Evolutionary conservation across 208 protist species (phyloP).

Genomic region (Crithidia expoeki): DNA sequence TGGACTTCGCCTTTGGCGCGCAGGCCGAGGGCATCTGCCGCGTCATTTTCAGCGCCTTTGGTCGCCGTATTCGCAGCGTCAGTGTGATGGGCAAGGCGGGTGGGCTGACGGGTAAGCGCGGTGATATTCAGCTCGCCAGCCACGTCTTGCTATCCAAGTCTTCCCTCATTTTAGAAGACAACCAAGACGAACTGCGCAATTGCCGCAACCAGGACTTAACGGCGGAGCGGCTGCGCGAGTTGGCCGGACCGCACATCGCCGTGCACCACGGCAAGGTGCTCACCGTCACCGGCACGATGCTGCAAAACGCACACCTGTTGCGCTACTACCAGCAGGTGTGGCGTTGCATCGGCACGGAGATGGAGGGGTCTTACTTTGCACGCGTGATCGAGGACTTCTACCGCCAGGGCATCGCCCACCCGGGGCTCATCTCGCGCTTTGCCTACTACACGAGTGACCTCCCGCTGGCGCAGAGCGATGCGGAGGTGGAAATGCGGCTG

Average conservation of each 20-base stretch:
- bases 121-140: conserved; percentile 88
- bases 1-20: conserved; percentile 91
- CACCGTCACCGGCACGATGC: conserved; percentile 85
- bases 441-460: conserved; percentile 91
- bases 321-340: conserved; percentile 86
- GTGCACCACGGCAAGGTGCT: conserved; percentile 83
- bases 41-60: conserved; percentile 84
- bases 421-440: conserved; percentile 71
- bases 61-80: conserved; percentile 79
- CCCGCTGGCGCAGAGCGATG: conserved; percentile 66
- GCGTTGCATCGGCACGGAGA: conserved; percentile 86
- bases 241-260: conserved; percentile 49
- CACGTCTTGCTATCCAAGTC: conserved; percentile 88
- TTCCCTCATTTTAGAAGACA: conserved; percentile 81
- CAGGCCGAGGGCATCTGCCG: conserved; percentile 87
- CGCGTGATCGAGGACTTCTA: conserved; percentile 84
- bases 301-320: conserved; percentile 84
- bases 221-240: conserved; percentile 48
- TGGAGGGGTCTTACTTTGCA: conserved; percentile 91
- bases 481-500: conserved; percentile 44
- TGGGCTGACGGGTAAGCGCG: conserved; percentile 82
- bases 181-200: conserved; percentile 82
- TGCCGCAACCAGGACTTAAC: conserved; percentile 85
- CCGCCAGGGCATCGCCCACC: conserved; percentile 73
- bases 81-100: conserved; percentile 91